These are phyloP conservation scores for Brasenia schreberi DNA, from an alignment of 164 flowering plant species.

Conservation along the genomic window DNA sequence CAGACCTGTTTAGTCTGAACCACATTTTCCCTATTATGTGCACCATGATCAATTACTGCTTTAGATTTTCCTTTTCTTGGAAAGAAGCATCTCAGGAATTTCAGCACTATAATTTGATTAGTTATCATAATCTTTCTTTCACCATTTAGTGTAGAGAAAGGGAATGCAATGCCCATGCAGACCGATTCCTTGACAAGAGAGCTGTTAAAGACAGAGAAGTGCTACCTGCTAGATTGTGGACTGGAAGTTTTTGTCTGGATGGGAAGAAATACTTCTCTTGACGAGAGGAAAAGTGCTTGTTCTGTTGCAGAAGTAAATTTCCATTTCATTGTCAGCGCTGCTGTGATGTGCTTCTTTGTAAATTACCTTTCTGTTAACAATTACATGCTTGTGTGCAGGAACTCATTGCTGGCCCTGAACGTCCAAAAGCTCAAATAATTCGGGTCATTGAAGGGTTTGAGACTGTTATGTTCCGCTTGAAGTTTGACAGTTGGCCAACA, in stretches of 20 bases:
- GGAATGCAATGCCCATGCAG: conserved; percentile 41
- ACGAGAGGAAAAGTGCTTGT: conserved; percentile 80
- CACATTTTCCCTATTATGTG: background rate
- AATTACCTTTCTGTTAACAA: conserved; percentile 1
- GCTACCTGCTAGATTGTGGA: conserved; percentile 90
- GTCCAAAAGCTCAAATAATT: conserved; percentile 57
- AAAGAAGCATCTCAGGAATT: too few species aligned
- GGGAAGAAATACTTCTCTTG: conserved; percentile 92
- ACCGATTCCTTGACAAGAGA: conserved; percentile 65
- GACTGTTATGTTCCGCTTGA: conserved; percentile 71
- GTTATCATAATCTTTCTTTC: too few species aligned
- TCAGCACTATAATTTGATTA: too few species aligned
- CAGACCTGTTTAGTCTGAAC: background rate
- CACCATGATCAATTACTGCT: too few species aligned
- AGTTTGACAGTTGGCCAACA: conserved; percentile 85
- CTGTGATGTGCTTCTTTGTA: background rate
- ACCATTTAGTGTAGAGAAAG: conserved; percentile 55
- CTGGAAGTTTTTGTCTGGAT: conserved; percentile 85
- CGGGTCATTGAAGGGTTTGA: conserved; percentile 97
- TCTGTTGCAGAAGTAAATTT: conserved; percentile 68
- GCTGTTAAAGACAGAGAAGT: conserved; percentile 64
- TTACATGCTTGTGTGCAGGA: conserved; percentile 35
- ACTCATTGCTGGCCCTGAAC: conserved; percentile 37
- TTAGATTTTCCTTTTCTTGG: too few species aligned
- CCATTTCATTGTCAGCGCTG: background rate